Evolutionary conservation across 2,329 filamentous ascomycete genomes (phyloP).

Genomic region (Aulographum hederae): DNA sequence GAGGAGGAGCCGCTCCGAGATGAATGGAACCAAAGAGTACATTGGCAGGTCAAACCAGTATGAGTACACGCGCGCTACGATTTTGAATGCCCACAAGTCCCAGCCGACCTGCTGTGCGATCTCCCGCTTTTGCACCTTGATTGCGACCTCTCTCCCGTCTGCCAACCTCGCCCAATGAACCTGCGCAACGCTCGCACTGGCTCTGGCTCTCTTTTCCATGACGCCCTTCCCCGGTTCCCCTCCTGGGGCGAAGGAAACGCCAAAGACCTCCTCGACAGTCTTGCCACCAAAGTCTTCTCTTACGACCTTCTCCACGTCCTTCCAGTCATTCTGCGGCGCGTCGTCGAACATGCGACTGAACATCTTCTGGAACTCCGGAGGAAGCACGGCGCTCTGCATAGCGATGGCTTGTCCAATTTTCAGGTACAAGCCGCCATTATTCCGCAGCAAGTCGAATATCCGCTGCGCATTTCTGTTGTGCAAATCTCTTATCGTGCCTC

Average conservation of each 20-base stretch:
- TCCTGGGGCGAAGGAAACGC: constrained; percentile 64
- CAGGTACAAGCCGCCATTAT: constrained; percentile 84
- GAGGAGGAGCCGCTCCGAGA: constrained; percentile 74
- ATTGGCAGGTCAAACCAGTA: constrained; percentile 86
- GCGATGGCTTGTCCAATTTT: constrained; percentile 98
- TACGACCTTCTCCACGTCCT: constrained; percentile 69
- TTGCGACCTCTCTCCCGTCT: constrained; percentile 79
- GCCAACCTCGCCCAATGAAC: constrained; percentile 82
- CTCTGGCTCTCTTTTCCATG: constrained; percentile 54
- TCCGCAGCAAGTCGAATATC: constrained; percentile 60
- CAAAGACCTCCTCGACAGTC: constrained; percentile 79
- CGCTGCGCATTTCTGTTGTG: constrained; percentile 72
- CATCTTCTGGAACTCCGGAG: constrained; percentile 91
- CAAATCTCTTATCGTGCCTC: constrained; percentile 55
- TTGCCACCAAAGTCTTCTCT: constrained; percentile 73
- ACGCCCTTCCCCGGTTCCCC: constrained; percentile 44
- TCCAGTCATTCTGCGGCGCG: constrained; percentile 83
- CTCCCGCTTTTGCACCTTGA: constrained; percentile 94
- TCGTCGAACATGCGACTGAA: constrained; percentile 96
- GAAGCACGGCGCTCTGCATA: constrained; percentile 90
- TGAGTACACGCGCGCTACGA: constrained; percentile 67
- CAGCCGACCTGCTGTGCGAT: constrained; percentile 80
- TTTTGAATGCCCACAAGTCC: constrained; percentile 92
- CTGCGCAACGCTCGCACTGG: constrained; percentile 84
- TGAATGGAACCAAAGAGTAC: constrained; percentile 79